Evolutionary conservation across 2,329 filamentous ascomycete genomes (phyloP), one percentile per base, ranked within the genome.

Genomic region (Phyllosticta citrichinensis): DNA sequence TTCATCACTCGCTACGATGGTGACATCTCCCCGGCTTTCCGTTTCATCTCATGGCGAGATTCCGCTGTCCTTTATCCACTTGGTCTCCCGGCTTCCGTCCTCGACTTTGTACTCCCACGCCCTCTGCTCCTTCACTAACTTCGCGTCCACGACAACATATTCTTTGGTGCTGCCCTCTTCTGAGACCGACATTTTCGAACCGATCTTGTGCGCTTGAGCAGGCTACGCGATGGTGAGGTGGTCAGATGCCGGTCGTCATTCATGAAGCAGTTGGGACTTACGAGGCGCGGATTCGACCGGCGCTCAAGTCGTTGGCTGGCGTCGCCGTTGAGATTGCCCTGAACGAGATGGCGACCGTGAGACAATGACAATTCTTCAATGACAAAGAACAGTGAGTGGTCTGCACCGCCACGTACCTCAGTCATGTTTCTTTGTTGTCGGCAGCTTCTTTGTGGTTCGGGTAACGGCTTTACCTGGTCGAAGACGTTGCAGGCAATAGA

Each of bases 221-320:
- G 58, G 58, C 58, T 60, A 6, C n/a, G 12, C 12, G 40, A 5
- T n/a, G 17, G 40, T 8, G 5, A 1, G 19, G 33, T 6, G 25
- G 10, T 27, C 27, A 47, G 27, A 22, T 22, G 22, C 22, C 22
- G 22, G 22, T 22, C 11, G 56, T 22, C 8, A 19, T 52, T 5
- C 10, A 3, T 19, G 6, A 12, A 20, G 20, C 8, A 9, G 9
- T 2, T 24, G n/a, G 9, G 20, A n/a, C 52, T 22, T n/a, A 60
- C 58, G n/a, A 60, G 58, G 24, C 58, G 27, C n/a, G 58, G 58
- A 22, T 60, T 60, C 11, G 58, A 60, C 5, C 55, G 58, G 6
- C 58, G 24, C 14, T 25, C n/a, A 9, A 60, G 53, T 25, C 53
- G 58, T 11, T 53, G 24, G 5, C 52, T 20, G 25, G 53, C 20